These are phyloP conservation scores for Pythium vanterpoolii DNA, from an alignment of 352 stramenopile genomes.

Conservation along the genomic window DNA sequence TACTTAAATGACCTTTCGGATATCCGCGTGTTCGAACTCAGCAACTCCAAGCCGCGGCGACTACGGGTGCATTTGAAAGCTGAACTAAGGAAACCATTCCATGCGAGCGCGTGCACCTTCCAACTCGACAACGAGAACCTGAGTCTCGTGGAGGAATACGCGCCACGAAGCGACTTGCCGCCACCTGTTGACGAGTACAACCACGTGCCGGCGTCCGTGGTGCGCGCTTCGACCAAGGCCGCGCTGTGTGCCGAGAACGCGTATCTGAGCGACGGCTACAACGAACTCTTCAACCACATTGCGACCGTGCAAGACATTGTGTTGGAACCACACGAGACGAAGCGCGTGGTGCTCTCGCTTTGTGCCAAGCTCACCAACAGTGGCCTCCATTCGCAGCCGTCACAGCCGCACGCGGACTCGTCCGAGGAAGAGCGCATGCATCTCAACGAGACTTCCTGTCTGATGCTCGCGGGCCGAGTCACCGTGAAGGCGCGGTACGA, in stretches of 20 bases:
- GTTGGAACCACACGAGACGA: conserved; percentile 66
- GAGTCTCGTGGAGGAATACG: conserved; percentile 39
- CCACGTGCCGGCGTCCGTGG: conserved; percentile 66
- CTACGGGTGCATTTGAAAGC: conserved; percentile 64
- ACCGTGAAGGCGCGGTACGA: conserved; percentile 41
- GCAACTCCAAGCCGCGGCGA: conserved; percentile 48
- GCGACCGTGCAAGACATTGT: conserved; percentile 54
- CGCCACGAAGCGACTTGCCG: not conserved
- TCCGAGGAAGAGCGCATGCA: conserved; percentile 84
- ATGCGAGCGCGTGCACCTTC: conserved; percentile 70
- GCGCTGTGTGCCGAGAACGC: conserved; percentile 72
- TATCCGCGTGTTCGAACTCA: conserved; percentile 79
- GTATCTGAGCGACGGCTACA: conserved; percentile 85
- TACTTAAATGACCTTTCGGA: conserved; percentile 87
- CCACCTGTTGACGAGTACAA: conserved; percentile 62
- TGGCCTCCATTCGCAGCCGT: conserved; percentile 17
- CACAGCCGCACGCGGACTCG: conserved; percentile 46
- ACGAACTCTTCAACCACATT: conserved; percentile 89
- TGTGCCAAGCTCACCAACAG: conserved; percentile 57
- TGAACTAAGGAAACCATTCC: conserved; percentile 83
- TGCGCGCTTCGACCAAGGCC: conserved; percentile 65
- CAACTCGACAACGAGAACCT: conserved; percentile 89
- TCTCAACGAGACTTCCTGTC: conserved; percentile 80
- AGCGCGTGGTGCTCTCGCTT: conserved; percentile 68
- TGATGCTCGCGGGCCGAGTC: conserved; percentile 62